phyloP scores from a whole-genome alignment of 2,329 filamentous ascomycete genomes.

The Aspergillus calidoustus region DNA sequence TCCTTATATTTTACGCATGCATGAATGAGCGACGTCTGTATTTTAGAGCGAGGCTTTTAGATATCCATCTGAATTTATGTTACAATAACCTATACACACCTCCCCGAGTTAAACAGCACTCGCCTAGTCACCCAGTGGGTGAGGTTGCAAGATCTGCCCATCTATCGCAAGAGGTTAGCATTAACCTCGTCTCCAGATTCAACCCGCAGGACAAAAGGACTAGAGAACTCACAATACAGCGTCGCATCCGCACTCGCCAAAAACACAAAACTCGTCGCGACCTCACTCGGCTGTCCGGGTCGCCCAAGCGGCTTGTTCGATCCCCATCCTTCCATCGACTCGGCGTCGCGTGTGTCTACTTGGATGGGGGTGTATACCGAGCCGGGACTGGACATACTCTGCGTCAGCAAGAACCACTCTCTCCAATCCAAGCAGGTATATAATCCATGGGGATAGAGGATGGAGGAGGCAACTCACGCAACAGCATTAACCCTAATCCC shows the following conservation, averaged over 20 bases:
- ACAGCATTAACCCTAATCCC: conserved; percentile 60
- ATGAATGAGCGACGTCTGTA: not conserved
- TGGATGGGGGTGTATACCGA: conserved; percentile 43
- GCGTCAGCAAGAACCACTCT: not conserved
- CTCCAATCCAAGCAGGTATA: too few species aligned
- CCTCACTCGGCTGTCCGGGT: conserved; percentile 45
- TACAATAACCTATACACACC: not conserved
- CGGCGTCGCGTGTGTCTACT: conserved; percentile 38
- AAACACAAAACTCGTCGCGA: conserved; percentile 47
- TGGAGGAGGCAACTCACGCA: conserved; percentile 35
- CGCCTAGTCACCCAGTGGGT: conserved; percentile 38
- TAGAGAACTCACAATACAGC: conserved; percentile 38
- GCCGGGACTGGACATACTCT: conserved; percentile 31
- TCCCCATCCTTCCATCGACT: conserved; percentile 42
- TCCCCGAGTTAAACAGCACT: not conserved
- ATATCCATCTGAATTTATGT: not conserved
- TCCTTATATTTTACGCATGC: not conserved
- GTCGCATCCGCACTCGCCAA: conserved; percentile 41
- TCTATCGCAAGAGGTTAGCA: conserved; percentile 23
- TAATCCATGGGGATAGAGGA: not conserved
- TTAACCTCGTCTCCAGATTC: not conserved
- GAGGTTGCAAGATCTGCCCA: conserved; percentile 42
- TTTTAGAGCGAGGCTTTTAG: not conserved
- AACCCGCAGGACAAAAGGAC: not conserved
- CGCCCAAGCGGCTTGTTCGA: conserved; percentile 35